Conservation (phyloP, 202 grass and related monocot species). For the Schoenoplectus triqueter region DNA sequence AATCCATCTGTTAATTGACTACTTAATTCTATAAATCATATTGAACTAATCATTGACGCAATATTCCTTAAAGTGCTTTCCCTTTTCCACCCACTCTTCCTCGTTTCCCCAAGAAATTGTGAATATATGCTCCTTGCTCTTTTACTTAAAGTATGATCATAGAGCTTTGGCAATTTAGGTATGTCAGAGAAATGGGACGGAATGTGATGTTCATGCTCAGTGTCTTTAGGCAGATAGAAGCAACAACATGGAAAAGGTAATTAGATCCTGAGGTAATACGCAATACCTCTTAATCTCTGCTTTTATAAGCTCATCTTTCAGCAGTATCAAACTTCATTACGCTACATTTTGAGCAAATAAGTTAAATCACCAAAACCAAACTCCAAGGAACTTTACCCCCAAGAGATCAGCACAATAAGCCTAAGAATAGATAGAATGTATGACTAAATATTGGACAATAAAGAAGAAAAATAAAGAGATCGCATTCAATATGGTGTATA, state of each 20-base stretch:
- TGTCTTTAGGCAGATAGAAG: constrained; percentile 13
- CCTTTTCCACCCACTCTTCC: neutral
- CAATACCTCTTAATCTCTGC: constrained; percentile 15
- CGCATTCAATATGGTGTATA: neutral
- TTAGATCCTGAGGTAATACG: constrained; percentile 1
- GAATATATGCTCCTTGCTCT: neutral
- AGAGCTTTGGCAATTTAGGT: neutral
- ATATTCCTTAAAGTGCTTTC: neutral
- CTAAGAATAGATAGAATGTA: neutral
- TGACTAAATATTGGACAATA: constrained; percentile 8
- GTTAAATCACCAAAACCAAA: constrained; percentile 7
- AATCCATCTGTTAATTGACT: constrained; percentile 9
- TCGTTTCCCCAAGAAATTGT: neutral
- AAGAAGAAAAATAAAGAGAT: constrained; percentile 20
- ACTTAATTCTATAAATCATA: constrained; percentile 5
- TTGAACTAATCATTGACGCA: neutral
- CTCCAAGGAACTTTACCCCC: neutral
- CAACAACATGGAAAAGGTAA: constrained; percentile 1
- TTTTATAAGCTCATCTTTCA: constrained; percentile 22
- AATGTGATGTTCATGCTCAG: neutral
- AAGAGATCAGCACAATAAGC: neutral
- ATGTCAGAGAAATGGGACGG: neutral
- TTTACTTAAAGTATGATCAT: neutral
- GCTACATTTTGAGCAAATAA: constrained; percentile 31
- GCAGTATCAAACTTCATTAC: neutral